Evolutionary conservation across 495 filamentous ascomycete genomes (phyloP), one percentile per base, ranked within the genome.

Genomic region (Annulohypoxylon stygium): DNA sequence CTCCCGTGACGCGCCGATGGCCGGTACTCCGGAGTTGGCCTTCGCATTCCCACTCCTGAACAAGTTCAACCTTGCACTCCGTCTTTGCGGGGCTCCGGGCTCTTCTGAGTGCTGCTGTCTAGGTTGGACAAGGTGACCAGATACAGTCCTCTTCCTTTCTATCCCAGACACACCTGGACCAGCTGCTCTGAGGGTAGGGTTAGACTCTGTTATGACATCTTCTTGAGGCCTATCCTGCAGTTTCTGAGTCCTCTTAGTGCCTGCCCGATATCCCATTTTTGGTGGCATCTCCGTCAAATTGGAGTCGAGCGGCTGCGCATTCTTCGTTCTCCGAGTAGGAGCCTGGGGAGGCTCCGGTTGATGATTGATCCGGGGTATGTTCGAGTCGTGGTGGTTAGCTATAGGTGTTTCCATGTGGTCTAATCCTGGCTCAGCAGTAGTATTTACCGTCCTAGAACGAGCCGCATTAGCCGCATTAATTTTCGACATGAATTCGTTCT

Each of bases 71-170:
- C 94, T 87, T 9, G 91, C 90, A 71, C 94, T 97, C 75, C 94
- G 88, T 75, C 94, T 86, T 68, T 92, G 90, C 7, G 90, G 90
- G 43, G 90, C 89, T 30, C 89, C 88, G 43, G 90, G 90, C 75
- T 94, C 92, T 61, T 88, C 85, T 9, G 85, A 78, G 8, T 47
- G 50, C 48, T 86, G 81, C 63, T 87, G 81, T 63, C 85, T 81
- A 10, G 89, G 80, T 70, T 92, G 88, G 8, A 92, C 88, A 12
- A 88, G 88, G 74, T 95, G 92, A 2, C 94, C 94, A 33, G 94
- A 95, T 14, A 95, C 86, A 4, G 94, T 97, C 67, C 94, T 87
- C 81, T 97, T 97, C 76, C 93, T 88, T 70, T 91, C 91, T 8
- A 81, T 78, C 1, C 78, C 79, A 20, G 84, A 74, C 12, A 72